A percentile compares a stretch with the other conserved stretches of the same genome.
phyloP scores from a whole-genome alignment of 2,329 filamentous ascomycete genomes.

The Scopulariopsis brevicaulis region DNA sequence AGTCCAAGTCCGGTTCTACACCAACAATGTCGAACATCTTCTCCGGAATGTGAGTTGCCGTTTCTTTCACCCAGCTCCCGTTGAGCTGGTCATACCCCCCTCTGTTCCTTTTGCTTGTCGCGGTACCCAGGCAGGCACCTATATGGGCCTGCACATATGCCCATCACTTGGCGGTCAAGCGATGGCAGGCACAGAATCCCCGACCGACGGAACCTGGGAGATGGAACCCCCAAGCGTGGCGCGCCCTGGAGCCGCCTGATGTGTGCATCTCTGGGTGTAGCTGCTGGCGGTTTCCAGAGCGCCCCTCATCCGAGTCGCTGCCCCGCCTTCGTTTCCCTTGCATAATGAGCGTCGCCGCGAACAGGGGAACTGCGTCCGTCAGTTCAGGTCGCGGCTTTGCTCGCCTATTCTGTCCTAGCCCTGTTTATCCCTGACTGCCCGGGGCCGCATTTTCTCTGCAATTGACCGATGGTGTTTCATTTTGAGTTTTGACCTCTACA shows the following conservation, averaged over 20 bases:
- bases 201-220: background rate
- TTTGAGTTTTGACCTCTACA: background rate
- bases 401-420: background rate
- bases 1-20: background rate
- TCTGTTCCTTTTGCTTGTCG: background rate
- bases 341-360: background rate
- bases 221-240: background rate
- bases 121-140: background rate
- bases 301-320: background rate
- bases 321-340: background rate
- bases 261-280: background rate
- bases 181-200: background rate
- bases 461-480: background rate
- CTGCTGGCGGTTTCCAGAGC: background rate
- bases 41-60: slow-evolving; percentile 46
- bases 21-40: slow-evolving; percentile 46
- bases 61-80: slow-evolving; percentile 5
- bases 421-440: background rate
- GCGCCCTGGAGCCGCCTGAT: background rate
- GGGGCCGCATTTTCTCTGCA: background rate
- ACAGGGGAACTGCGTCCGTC: background rate
- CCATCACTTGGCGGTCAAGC: background rate
- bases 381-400: background rate
- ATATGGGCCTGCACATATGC: background rate
- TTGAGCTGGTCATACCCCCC: background rate